Evolutionary conservation across 2,329 filamentous ascomycete species (phyloP).

Genomic region (Metarhizium rileyi): DNA sequence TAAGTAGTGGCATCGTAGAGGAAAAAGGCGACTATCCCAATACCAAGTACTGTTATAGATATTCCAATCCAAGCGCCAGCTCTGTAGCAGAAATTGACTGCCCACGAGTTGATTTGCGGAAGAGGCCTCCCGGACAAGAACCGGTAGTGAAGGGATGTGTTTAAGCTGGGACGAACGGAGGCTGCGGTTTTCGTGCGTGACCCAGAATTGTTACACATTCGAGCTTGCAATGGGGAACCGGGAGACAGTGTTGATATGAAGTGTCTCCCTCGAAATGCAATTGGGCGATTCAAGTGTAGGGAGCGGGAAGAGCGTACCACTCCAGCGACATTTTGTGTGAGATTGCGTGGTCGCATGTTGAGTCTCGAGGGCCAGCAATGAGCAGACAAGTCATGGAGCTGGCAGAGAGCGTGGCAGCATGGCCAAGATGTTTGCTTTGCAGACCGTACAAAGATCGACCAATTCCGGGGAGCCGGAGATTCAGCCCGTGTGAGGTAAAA

Average conservation of each 20-base stretch:
- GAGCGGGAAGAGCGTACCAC: neutral
- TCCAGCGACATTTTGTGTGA: neutral
- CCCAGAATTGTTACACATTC: neutral
- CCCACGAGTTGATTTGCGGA: constrained; percentile 35
- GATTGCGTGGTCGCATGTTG: neutral
- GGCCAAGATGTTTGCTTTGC: neutral
- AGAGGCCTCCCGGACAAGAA: constrained; percentile 42
- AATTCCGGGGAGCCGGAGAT: neutral
- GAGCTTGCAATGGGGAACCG: neutral
- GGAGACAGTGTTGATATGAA: neutral
- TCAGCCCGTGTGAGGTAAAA: neutral
- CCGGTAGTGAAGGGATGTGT: constrained; percentile 3
- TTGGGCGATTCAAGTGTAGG: neutral
- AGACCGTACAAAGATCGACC: neutral
- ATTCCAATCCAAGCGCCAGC: constrained; percentile 55
- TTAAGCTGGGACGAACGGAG: neutral
- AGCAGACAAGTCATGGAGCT: neutral
- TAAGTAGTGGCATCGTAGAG: constrained; percentile 91
- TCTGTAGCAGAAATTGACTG: constrained; percentile 55
- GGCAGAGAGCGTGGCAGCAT: neutral
- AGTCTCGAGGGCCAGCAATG: neutral
- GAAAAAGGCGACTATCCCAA: constrained; percentile 74
- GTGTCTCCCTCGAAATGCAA: neutral
- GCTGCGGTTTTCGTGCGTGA: neutral
- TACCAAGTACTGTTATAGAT: constrained; percentile 60